These are phyloP conservation scores for Cordyceps fumosorosea DNA, from an alignment of 2,329 filamentous ascomycete species.

Conservation along the genomic window DNA sequence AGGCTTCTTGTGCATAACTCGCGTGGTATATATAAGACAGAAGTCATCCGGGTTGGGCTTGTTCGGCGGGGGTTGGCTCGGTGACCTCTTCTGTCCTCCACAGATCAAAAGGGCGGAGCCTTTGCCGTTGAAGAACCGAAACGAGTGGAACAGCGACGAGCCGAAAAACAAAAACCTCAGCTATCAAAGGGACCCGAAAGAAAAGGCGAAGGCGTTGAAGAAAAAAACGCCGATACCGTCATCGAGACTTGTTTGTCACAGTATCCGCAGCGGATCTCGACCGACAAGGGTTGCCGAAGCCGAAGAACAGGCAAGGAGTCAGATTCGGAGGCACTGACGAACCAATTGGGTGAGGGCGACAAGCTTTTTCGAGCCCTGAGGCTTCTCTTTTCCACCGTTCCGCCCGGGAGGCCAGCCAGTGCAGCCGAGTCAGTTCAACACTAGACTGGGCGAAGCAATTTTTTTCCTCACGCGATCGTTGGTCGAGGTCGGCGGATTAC, in stretches of 20 bases:
- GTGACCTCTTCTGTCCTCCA: background rate
- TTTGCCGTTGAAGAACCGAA: background rate
- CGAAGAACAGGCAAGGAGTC: background rate
- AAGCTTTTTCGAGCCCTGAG: slow-evolving; percentile 1
- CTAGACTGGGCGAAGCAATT: background rate
- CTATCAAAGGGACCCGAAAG: background rate
- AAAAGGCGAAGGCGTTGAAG: background rate
- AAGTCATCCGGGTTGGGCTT: background rate
- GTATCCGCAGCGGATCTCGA: slow-evolving; percentile 12
- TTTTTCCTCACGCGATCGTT: background rate
- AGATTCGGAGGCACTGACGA: background rate
- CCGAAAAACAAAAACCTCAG: background rate
- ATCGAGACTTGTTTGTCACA: background rate
- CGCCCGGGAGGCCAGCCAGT: background rate
- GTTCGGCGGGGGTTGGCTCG: background rate
- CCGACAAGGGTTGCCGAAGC: background rate
- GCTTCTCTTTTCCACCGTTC: background rate
- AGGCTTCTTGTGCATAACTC: background rate
- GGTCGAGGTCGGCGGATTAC: background rate
- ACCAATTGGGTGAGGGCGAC: background rate
- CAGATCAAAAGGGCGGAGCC: background rate
- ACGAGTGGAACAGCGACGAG: too few species aligned
- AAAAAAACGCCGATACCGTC: background rate
- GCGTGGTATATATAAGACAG: background rate
- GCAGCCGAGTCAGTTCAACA: slow-evolving; percentile 4